Base-by-base conservation (phyloP, 257 asterid species). In the Mentha longifolia region DNA sequence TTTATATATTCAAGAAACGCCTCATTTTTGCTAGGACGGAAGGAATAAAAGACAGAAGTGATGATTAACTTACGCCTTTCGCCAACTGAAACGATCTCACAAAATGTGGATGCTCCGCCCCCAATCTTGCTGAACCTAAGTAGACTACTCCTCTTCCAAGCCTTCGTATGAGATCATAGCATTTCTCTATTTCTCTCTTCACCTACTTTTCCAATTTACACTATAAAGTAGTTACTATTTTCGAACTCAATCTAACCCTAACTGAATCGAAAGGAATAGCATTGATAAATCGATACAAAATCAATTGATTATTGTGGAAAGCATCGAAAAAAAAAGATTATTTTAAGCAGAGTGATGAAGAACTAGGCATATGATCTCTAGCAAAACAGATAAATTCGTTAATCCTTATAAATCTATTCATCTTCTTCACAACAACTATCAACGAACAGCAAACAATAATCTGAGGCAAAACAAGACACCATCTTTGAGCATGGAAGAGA, bases 61-160 rank as follows among this genome's bases (percentile, higher is more conserved):
- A 47, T 7, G 30, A 64, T 15, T 15, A 46, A 72, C 88, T 78
- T 75, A 85, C 97, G 80, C 85, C 89, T 79, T 83, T 83, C 14
- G 90, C 89, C 76, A 94, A 72, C 55, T 89, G 83, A 55, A 88
- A 87, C 63, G 90, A 74, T 65, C 84, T 84, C 5, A 39, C 67
- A 35, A 86, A 91, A 76, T 89, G 93, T 55, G 88, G 90, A 78
- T 94, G 97, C 19, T 33, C 74, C 59, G 87, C 83, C 42, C 95
- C 97, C 84, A 94, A 73, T 80, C 97, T 85, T 41, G 99, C 80
- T 39, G 99, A 94, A 71, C 98, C 98, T 75, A 94, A 88, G 83
- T 94, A 94, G 79, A 89, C 97, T 42, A 82, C 98, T 12, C 99
- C 99, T 66, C 97, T 86, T 39, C 97, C 97, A 47, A 89, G 93